Evolutionary conservation across 345 rosid species (phyloP).

Genomic region (Rhizophora mangle): DNA sequence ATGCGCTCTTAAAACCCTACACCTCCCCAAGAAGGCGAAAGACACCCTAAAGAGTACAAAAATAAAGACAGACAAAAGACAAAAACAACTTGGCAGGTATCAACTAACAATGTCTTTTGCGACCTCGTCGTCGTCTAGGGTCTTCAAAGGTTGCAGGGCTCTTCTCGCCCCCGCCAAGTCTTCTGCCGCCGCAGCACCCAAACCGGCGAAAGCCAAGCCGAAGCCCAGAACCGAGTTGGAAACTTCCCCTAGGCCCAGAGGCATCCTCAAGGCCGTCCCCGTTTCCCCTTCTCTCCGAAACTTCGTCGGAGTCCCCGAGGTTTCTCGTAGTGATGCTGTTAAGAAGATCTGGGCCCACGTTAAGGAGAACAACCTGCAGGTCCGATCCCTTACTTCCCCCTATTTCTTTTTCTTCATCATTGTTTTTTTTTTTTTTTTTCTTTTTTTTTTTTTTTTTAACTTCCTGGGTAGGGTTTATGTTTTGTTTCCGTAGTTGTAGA

Average conservation of each 20-base stretch:
- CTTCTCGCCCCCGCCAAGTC: constrained; percentile 52
- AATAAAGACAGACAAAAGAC: not conserved
- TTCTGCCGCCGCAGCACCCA: constrained; percentile 27
- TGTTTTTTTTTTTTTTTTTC: constrained; percentile 2
- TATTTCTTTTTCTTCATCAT: constrained; percentile 43
- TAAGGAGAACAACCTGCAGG: constrained; percentile 82
- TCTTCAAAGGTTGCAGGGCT: constrained; percentile 57
- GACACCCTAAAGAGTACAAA: too few relatives aligned
- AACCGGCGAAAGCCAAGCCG: constrained; percentile 36
- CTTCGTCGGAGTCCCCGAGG: constrained; percentile 58
- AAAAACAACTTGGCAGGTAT: not conserved
- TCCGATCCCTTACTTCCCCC: constrained; percentile 18
- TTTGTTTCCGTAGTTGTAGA: not conserved
- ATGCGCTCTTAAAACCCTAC: too few relatives aligned
- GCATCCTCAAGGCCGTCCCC: constrained; percentile 49
- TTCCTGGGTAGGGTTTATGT: not conserved
- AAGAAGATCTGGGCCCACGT: constrained; percentile 75
- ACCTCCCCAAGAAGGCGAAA: not conserved
- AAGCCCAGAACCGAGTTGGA: constrained; percentile 7
- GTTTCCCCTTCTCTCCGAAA: constrained; percentile 63
- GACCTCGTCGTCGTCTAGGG: constrained; percentile 32
- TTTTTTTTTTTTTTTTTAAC: not conserved
- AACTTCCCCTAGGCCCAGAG: constrained; percentile 26
- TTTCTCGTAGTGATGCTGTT: constrained; percentile 62
- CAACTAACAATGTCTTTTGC: constrained; percentile 31